These are phyloP conservation scores for Cornus florida DNA, from an alignment of 148 eudicot genomes.

Conservation along the genomic window DNA sequence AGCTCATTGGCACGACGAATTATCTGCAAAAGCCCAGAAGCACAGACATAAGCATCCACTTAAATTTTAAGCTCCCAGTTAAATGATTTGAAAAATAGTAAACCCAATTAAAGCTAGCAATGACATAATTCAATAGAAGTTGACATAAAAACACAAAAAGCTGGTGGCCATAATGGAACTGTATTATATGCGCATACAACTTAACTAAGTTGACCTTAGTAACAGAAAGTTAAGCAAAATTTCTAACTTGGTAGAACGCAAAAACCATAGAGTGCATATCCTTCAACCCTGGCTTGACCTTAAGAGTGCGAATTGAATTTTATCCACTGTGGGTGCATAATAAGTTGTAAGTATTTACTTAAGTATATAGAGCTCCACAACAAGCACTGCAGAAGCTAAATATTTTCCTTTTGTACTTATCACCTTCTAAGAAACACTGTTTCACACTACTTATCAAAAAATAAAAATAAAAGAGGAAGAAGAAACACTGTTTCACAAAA, in stretches of 20 bases:
- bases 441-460: too few species aligned
- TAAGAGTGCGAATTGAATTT: background rate
- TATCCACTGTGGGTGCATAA: background rate
- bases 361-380: too few species aligned
- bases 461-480: too few species aligned
- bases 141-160: background rate
- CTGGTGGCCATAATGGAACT: background rate
- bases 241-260: background rate
- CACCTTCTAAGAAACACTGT: too few species aligned
- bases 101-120: background rate
- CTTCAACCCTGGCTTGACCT: background rate
- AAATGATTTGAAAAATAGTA: background rate
- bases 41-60: background rate
- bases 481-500: too few species aligned
- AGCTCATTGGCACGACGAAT: slow-evolving; percentile 80
- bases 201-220: background rate
- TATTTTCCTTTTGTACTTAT: too few species aligned
- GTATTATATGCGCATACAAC: background rate
- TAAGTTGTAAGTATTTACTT: too few species aligned
- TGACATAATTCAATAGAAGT: background rate
- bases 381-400: too few species aligned
- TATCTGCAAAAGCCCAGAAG: slow-evolving; percentile 41
- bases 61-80: background rate
- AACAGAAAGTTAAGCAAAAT: background rate
- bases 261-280: background rate